Base-by-base conservation (phyloP, 225 moss, liverwort and hornwort species). In the Bryoerythrophyllum caledonicum region DNA sequence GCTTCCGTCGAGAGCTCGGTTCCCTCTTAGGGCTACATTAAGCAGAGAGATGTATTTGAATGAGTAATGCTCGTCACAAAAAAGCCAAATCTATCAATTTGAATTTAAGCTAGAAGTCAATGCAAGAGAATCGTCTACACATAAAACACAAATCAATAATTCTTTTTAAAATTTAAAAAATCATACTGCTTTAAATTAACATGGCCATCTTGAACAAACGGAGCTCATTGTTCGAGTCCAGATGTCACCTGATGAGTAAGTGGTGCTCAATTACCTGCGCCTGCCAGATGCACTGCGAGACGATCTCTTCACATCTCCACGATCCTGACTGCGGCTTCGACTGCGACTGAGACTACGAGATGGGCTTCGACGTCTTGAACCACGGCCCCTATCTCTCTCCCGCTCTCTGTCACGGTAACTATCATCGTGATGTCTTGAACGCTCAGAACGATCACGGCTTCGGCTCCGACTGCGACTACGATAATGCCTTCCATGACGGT, bases 391-490 rank as follows among this genome's bases (percentile, higher is more conserved):
- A 66, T 96, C 87, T 57, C 87, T 84, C 75, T 87, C 87, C 43
- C 80, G 74, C 24, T 87, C 84, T 78, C 78, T 80, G 34, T 82
- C 80, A n/a, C 80, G 79, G 71, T 79, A 79, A 77, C 59, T 80
- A 52, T 87, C 95, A 70, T 95, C 95, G 30, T 91, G 85, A 70
- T 93, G 59, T 66, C 90, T 84, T 53, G 91, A 89, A 55, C 90
- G 84, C 76, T 96, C 91, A 61, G 86, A 83, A 69, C 87, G 85
- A 75, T 93, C 93, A 27, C 87, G 95, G 72, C 94, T 94, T 40
- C 89, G 90, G 78, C 95, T 96, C 0, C 89, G 87, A 27, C 89
- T 94, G 16, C 90, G 88, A 27, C 87, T 90, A 25, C 91, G 91
- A 72, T 83, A 72, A 77, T 93, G 90, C 70, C 89, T 87, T 72